phyloP scores from a whole-genome alignment of 371 early-diverging fungal genomes.

The Mortierella sp. region DNA sequence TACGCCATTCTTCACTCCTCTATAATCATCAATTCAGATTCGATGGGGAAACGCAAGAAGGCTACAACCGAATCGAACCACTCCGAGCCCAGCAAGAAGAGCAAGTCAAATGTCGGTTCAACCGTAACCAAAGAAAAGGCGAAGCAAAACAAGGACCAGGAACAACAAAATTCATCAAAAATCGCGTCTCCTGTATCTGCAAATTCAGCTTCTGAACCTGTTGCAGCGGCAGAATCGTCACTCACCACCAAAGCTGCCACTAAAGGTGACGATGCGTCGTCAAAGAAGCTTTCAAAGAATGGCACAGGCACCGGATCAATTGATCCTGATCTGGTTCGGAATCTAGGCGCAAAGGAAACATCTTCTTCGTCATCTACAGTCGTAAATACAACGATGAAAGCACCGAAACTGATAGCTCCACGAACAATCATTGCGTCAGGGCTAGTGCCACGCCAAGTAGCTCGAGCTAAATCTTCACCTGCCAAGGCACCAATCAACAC shows the following conservation, averaged over 20 bases:
- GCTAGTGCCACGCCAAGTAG: neutral
- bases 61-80: neutral
- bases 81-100: neutral
- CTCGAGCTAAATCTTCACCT: neutral
- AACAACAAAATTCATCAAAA: neutral
- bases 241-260: neutral
- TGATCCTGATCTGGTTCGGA: neutral
- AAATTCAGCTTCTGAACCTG: neutral
- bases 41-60: conserved; percentile 2
- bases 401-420: neutral
- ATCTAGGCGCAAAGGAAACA: neutral
- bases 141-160: neutral
- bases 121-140: neutral
- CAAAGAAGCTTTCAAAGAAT: neutral
- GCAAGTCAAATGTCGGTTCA: neutral
- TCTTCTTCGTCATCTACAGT: neutral
- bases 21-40: neutral
- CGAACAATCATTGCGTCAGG: neutral
- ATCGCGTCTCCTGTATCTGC: neutral
- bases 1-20: neutral
- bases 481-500: neutral
- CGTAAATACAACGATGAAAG: neutral
- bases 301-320: neutral
- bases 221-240: neutral
- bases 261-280: neutral